Evolutionary conservation across 345 rosid species (phyloP), one percentile per base, ranked within the genome.

Genomic region (Mercurialis annua): DNA sequence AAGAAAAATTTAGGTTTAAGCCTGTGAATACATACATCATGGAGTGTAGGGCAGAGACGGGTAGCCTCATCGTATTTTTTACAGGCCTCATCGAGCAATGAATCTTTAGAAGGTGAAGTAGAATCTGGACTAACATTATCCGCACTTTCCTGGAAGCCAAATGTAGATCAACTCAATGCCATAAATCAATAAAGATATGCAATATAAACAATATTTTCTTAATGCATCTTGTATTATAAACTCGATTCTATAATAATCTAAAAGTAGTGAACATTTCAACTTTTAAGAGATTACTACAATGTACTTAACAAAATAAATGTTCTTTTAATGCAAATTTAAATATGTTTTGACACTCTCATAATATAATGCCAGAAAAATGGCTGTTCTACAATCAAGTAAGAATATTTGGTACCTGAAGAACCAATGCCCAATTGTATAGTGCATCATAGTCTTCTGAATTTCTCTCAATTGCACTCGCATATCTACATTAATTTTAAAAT

Each of bases 371-470:
- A n/a, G n/a, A n/a, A n/a, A n/a, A n/a, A n/a, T n/a, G n/a, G 21
- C 43, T 30, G 38, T 33, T 29, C 17, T 8, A 21, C 11, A 62
- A 1, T 3, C 16, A 61, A 61, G 24, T 38, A 51, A 24, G 60
- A n/a, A 53, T 23, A 47, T 65, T 64, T 66, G 76, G 71, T 30
- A 91, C 99, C 99, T 94, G 99, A 81, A 94, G 97, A 80, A 94
- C 92, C 86, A 94, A 82, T 38, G 97, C 99, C 99, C 99, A 94
- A 67, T 94, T 94, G 82, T 91, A 94, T 18, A 94, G 70, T 17
- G 99, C 97, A 78, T 94, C 99, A 80, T 89, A 88, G 79, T 94
- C 98, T 49, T 92, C 93, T 17, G 99, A 90, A 71, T 94, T 89
- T 74, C 93, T 85, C 73, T 87, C 89, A 36, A 94, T 81, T 10